A percentile compares a stretch with the other conserved stretches of the same genome.
Conservation (phyloP, 202 grass and related monocot species). For the Setaria viridis region DNA sequence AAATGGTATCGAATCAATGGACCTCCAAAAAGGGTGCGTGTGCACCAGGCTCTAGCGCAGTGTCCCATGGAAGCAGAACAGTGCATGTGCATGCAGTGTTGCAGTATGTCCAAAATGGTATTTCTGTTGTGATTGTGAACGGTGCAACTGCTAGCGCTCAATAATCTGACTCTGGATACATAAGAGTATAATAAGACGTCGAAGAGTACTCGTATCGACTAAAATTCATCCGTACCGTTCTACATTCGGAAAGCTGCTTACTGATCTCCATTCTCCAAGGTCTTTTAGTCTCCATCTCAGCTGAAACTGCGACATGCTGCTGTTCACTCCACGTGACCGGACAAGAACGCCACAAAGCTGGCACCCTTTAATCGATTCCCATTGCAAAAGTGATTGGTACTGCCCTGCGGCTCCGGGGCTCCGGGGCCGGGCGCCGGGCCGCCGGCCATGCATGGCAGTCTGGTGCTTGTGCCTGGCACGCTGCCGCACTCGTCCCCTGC, state of each 20-base stretch:
- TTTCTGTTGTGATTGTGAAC: too few species aligned
- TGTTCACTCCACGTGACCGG: neutral
- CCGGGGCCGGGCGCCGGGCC: neutral
- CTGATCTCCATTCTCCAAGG: neutral
- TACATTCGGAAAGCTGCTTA: neutral
- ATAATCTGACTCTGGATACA: neutral
- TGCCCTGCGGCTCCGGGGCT: neutral
- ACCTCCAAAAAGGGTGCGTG: neutral
- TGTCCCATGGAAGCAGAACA: too few species aligned
- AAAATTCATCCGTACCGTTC: neutral
- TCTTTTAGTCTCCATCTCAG: too few species aligned
- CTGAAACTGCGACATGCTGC: neutral
- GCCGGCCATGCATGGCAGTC: neutral
- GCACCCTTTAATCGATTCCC: conserved; percentile 13
- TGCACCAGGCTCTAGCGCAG: too few species aligned
- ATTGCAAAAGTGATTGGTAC: conserved; percentile 40
- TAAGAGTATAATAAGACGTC: neutral
- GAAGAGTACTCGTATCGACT: neutral
- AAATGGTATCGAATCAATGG: neutral
- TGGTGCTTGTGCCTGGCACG: neutral
- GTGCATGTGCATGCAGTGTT: too few species aligned
- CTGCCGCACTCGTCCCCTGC: neutral
- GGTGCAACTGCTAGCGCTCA: neutral
- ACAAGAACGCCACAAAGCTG: conserved; percentile 29
- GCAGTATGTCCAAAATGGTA: too few species aligned